A percentile compares a stretch with the other conserved stretches of the same genome.
Evolutionary conservation across 106 monocot species (phyloP).

Genomic region (Dioscorea zingiberensis): DNA sequence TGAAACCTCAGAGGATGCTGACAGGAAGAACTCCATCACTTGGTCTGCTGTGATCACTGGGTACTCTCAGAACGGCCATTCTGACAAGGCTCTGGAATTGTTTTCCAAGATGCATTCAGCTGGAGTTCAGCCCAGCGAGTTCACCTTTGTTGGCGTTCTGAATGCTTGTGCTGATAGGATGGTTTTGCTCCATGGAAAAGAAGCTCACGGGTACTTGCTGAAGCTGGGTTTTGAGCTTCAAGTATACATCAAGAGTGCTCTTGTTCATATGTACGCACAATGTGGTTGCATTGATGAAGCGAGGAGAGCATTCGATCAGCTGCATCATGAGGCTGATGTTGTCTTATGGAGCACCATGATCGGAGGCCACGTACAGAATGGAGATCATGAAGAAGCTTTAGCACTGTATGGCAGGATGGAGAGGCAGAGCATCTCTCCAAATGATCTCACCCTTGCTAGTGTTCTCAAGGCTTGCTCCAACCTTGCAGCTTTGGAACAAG

Average conservation of each 20-base stretch:
- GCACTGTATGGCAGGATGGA: conserved; percentile 37
- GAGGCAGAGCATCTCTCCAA: conserved; percentile 32
- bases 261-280: conserved; percentile 71
- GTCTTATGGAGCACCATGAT: conserved; percentile 77
- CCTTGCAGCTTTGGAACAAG: conserved; percentile 45
- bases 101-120: conserved; percentile 43
- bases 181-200: conserved; percentile 26
- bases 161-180: conserved; percentile 47
- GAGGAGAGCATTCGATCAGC: conserved; percentile 41
- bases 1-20: conserved; percentile 4
- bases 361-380: conserved; percentile 56
- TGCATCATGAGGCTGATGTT: conserved; percentile 30
- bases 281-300: conserved; percentile 43
- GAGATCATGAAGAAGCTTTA: conserved; percentile 59
- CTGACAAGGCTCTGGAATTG: conserved; percentile 28
- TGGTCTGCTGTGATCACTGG: conserved; percentile 80
- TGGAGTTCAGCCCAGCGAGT: conserved; percentile 45
- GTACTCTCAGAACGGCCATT: conserved; percentile 49
- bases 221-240: conserved; percentile 62
- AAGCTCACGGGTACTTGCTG: conserved; percentile 43
- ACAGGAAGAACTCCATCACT: conserved; percentile 38
- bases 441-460: conserved; percentile 52
- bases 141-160: conserved; percentile 61
- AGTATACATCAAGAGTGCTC: conserved; percentile 40
- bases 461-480: conserved; percentile 54